Evolutionary conservation across 1,139 yeast species (phyloP), one percentile per base, ranked within the genome.

Genomic region (Lodderomyces margitis): DNA sequence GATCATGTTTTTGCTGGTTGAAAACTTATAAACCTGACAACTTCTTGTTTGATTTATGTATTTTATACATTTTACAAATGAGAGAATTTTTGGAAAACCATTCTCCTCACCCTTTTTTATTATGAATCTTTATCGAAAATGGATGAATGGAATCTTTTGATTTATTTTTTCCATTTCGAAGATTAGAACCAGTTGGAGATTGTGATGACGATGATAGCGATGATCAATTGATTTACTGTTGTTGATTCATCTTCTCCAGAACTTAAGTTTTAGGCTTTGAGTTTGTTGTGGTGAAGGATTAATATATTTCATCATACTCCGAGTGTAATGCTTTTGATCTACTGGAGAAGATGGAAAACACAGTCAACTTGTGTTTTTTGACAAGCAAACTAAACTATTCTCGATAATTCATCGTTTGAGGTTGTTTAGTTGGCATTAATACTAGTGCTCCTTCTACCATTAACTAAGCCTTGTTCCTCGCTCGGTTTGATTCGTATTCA

Each of bases 1-100:
- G 98, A 88, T 88, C 95, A 95, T 91, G 98, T 91, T 87, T 89
- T 91, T 91, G 98, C 98, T 91, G 95, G 97, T 91, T 91, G 97
- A 91, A 91, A 91, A 89, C 92, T 85, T 80, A 28, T 83, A 84
- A 47, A 87, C 92, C 95, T 83, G 97, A 89, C 97, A 89, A 80
- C 98, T 89, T 83, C 87, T 83, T 70, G 62, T 70, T 28, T 69
- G 77, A 64, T 47, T 68, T 61, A 12, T 61, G 62, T 65, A 74
- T 71, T 64, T 64, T 77, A 52, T 74, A 59, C 21, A 35, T 60
- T 55, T 54, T 62, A 59, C 57, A 61, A 58, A 62, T 61, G 59
- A 74, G 81, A 87, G 94, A 84, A 84, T 85, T 83, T 84, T 85
- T 85, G 92, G 88, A 81, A 40, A 28, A 39, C 47, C 42, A 44